These are phyloP conservation scores for Oryza punctata DNA, from an alignment of 176 grass and related monocot species.

Conservation along the genomic window DNA sequence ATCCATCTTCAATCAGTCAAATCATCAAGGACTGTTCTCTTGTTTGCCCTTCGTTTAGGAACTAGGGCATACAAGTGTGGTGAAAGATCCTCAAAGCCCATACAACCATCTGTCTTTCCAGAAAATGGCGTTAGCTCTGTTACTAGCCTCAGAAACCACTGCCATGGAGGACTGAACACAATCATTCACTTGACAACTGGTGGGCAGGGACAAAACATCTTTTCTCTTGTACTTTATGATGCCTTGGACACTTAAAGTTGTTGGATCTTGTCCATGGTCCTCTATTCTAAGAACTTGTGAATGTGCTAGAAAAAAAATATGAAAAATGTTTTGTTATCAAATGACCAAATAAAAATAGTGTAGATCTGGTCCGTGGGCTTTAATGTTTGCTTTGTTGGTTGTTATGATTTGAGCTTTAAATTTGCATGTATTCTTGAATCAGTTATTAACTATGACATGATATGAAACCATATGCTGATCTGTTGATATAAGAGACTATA, in stretches of 20 bases:
- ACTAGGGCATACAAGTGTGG: no score
- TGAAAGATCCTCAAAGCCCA: no score
- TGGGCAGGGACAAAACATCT: not conserved
- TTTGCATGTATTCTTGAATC: constrained; percentile 19
- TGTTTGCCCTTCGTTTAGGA: no score
- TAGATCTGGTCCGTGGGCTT: not conserved
- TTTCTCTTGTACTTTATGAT: not conserved
- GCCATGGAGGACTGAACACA: no score
- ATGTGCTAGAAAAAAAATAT: constrained; percentile 6
- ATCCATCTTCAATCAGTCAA: no score
- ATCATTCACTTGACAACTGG: not conserved
- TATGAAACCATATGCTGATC: constrained; percentile 31
- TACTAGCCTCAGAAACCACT: no score
- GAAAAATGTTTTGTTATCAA: constrained; percentile 13
- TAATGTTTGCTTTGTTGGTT: constrained; percentile 21
- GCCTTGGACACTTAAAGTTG: not conserved
- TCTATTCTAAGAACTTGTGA: not conserved
- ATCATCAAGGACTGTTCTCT: no score
- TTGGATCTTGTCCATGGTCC: not conserved
- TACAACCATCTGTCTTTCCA: no score
- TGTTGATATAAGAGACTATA: constrained; percentile 10
- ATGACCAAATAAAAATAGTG: constrained; percentile 1
- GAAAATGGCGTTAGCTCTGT: no score
- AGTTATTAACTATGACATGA: not conserved
- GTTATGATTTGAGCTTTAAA: not conserved